phyloP scores from a whole-genome alignment of 1,284 basidiomycete genomes.

The Sporisorium sorghi region DNA sequence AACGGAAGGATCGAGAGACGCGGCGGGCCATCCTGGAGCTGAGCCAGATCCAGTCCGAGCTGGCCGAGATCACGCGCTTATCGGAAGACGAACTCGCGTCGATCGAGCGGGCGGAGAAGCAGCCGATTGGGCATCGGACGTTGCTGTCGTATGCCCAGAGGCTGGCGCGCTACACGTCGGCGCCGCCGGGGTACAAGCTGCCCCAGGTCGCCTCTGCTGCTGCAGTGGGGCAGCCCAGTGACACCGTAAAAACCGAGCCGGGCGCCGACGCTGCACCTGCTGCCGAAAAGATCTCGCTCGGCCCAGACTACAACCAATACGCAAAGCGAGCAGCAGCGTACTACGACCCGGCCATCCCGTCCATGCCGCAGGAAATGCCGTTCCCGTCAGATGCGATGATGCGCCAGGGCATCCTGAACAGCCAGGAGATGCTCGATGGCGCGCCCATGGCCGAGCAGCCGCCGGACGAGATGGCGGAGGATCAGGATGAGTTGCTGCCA shows the following conservation, averaged over 20 bases:
- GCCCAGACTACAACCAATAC: constrained; percentile 56
- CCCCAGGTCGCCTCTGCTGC: constrained; percentile 20
- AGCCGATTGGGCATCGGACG: constrained; percentile 34
- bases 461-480: constrained; percentile 20
- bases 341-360: constrained; percentile 59
- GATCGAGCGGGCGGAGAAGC: constrained; percentile 43
- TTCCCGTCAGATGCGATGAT: constrained; percentile 60
- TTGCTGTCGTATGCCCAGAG: constrained; percentile 56
- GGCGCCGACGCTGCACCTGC: no score
- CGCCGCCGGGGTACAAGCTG: constrained; percentile 56
- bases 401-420: constrained; percentile 60
- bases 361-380: constrained; percentile 61
- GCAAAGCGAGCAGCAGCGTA: constrained; percentile 55
- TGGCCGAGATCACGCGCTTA: constrained; percentile 41
- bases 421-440: constrained; percentile 43
- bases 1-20: constrained; percentile 38
- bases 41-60: constrained; percentile 39
- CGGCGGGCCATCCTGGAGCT: constrained; percentile 42
- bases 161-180: constrained; percentile 54
- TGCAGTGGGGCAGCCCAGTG: neutral
- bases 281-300: constrained; percentile 23
- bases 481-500: constrained; percentile 22
- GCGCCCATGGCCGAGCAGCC: constrained; percentile 37
- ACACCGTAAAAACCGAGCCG: neutral
- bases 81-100: constrained; percentile 34